A percentile compares a stretch with the other conserved stretches of the same genome.
These are phyloP conservation scores for Mycena galericulata DNA, from an alignment of 768 basidiomycete genomes.

Conservation along the genomic window DNA sequence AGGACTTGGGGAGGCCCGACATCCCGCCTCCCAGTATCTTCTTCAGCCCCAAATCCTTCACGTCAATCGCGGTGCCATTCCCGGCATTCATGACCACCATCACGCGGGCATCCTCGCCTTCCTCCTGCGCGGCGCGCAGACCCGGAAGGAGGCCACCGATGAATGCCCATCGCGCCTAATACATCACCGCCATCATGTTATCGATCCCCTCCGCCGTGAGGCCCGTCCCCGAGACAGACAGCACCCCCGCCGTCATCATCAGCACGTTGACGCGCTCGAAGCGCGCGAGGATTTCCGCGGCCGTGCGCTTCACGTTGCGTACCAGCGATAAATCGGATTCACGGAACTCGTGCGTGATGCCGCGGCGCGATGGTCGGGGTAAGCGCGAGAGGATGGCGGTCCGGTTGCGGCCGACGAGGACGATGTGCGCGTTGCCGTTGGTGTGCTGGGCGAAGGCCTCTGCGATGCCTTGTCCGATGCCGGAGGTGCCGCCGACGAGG, in stretches of 20 bases:
- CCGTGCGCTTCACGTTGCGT: constrained; percentile 25
- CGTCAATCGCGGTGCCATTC: constrained; percentile 40
- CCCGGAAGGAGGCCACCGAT: constrained; percentile 47
- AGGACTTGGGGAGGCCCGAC: constrained; percentile 12
- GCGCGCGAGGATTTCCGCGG: constrained; percentile 36
- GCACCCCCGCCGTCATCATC: constrained; percentile 47
- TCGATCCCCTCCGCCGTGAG: constrained; percentile 43
- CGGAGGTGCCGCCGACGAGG: constrained; percentile 26
- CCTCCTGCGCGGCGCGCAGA: constrained; percentile 46
- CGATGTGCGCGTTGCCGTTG: constrained; percentile 21
- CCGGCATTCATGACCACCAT: constrained; percentile 47
- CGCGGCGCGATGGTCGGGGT: too few species aligned
- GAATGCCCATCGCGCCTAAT: constrained; percentile 53
- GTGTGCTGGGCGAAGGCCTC: constrained; percentile 18
- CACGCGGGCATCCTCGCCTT: constrained; percentile 51
- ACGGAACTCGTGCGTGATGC: constrained; percentile 25
- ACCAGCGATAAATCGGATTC: too few species aligned
- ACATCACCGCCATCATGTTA: constrained; percentile 49
- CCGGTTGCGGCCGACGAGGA: constrained; percentile 17
- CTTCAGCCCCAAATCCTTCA: constrained; percentile 47
- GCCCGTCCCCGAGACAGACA: constrained; percentile 25
- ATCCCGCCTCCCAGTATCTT: constrained; percentile 16
- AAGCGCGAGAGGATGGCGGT: constrained; percentile 27
- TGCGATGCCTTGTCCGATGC: constrained; percentile 44
- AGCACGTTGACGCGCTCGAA: constrained; percentile 51